These are phyloP conservation scores for Ottelia alismoides DNA, from an alignment of 106 monocot species.

Conservation along the genomic window DNA sequence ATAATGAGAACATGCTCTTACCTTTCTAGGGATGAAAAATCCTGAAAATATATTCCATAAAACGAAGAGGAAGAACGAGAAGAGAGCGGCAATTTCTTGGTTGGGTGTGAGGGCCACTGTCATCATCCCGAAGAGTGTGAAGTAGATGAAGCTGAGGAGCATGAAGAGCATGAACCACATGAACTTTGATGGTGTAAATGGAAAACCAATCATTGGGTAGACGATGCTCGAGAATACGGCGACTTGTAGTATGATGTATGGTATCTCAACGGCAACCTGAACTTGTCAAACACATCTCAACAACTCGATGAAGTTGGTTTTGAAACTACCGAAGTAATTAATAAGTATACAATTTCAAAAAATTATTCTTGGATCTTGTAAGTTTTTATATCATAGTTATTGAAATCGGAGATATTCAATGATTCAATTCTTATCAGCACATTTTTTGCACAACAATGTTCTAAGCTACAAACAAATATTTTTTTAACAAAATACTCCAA, in stretches of 20 bases:
- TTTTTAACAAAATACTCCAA: no score
- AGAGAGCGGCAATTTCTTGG: slow-evolving; percentile 52
- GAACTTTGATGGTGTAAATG: slow-evolving; percentile 34
- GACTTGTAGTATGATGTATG: slow-evolving; percentile 34
- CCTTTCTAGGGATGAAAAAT: slow-evolving; percentile 57
- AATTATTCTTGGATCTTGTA: no score
- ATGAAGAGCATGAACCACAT: slow-evolving; percentile 60
- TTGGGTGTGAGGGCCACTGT: slow-evolving; percentile 56
- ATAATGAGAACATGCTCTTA: slow-evolving; percentile 7
- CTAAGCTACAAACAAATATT: no score
- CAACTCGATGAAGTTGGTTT: no score
- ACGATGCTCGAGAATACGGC: slow-evolving; percentile 37
- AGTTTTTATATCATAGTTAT: no score
- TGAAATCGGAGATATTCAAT: no score
- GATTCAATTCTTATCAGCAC: no score
- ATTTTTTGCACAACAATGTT: no score
- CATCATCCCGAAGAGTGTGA: slow-evolving; percentile 72
- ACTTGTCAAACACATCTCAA: no score
- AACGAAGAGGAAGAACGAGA: slow-evolving; percentile 48
- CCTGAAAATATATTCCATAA: slow-evolving; percentile 78
- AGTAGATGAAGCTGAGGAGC: slow-evolving; percentile 47
- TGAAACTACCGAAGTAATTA: no score
- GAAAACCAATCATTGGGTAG: slow-evolving; percentile 69
- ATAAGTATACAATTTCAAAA: no score
- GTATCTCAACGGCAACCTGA: no score